Conservation (phyloP, 495 filamentous ascomycete species). For the Penicillium lividum region DNA sequence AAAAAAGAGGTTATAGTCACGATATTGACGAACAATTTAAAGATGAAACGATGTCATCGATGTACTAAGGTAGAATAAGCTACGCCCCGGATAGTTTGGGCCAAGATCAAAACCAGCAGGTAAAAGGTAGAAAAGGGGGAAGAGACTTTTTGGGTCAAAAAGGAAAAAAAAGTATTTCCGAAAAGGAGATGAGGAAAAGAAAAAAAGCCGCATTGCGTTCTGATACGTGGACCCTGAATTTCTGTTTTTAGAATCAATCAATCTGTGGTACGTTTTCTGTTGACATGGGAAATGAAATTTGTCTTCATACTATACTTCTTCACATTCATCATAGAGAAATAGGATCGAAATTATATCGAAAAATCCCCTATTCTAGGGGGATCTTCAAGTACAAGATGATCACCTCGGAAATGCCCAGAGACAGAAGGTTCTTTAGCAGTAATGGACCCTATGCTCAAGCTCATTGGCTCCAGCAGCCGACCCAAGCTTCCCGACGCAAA, state of each 20-base stretch:
- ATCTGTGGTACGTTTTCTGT: constrained; percentile 26
- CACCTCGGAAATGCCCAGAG: constrained; percentile 26
- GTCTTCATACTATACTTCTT: too few relatives aligned
- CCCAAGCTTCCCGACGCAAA: constrained; percentile 26
- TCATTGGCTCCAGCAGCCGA: constrained; percentile 29
- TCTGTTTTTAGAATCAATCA: constrained; percentile 34
- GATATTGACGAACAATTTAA: background rate
- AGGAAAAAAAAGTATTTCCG: background rate
- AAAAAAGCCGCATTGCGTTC: constrained; percentile 17
- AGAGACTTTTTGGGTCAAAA: background rate
- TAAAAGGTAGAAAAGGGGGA: constrained; percentile 15
- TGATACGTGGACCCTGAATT: constrained; percentile 33
- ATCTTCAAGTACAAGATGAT: constrained; percentile 13
- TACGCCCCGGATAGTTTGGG: constrained; percentile 14
- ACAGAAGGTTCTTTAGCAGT: constrained; percentile 25
- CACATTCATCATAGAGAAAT: background rate
- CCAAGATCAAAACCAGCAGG: constrained; percentile 9
- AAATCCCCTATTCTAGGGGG: background rate
- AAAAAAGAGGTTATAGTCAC: background rate
- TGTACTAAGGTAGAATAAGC: constrained; percentile 24
- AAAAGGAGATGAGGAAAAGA: constrained; percentile 11
- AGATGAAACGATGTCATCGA: constrained; percentile 10
- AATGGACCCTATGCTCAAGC: constrained; percentile 22
- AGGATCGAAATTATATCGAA: background rate
- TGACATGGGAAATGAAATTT: background rate